Evolutionary conservation across 2,329 filamentous ascomycete species (phyloP).

Genomic region (Neoscytalidium dimidiatum): DNA sequence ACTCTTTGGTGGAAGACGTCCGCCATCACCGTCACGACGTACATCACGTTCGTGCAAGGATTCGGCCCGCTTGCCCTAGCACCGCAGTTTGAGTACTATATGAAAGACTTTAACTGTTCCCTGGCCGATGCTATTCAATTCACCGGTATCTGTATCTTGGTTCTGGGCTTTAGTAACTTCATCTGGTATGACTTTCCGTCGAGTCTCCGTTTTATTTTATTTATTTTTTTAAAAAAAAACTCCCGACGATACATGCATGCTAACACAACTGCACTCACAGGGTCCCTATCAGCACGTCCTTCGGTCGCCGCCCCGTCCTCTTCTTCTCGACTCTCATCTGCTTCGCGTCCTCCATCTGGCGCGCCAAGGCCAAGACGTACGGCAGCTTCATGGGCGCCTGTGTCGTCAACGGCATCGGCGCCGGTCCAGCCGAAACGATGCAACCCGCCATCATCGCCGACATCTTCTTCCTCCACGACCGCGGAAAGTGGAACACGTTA

Average conservation of each 20-base stretch:
- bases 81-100: constrained; percentile 62
- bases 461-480: constrained; percentile 65
- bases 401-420: constrained; percentile 63
- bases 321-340: constrained; percentile 56
- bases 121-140: constrained; percentile 58
- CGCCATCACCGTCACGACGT: constrained; percentile 49
- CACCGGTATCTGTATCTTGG: constrained; percentile 58
- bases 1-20: constrained; percentile 50
- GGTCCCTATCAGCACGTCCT: constrained; percentile 58
- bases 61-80: constrained; percentile 58
- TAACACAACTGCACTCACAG: constrained; percentile 40
- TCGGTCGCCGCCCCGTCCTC: constrained; percentile 56
- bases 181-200: constrained; percentile 51
- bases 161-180: constrained; percentile 62
- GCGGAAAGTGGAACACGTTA: constrained; percentile 62
- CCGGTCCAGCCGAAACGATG: constrained; percentile 63
- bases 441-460: constrained; percentile 66
- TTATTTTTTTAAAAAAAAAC: no score
- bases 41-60: constrained; percentile 55
- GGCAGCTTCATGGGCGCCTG: constrained; percentile 65
- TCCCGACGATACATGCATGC: no score
- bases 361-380: constrained; percentile 60
- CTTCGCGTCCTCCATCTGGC: constrained; percentile 58
- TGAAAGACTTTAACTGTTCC: constrained; percentile 56
- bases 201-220: no score